phyloP scores from a whole-genome alignment of 129 eudicot species.

The Helianthus tuberosus region DNA sequence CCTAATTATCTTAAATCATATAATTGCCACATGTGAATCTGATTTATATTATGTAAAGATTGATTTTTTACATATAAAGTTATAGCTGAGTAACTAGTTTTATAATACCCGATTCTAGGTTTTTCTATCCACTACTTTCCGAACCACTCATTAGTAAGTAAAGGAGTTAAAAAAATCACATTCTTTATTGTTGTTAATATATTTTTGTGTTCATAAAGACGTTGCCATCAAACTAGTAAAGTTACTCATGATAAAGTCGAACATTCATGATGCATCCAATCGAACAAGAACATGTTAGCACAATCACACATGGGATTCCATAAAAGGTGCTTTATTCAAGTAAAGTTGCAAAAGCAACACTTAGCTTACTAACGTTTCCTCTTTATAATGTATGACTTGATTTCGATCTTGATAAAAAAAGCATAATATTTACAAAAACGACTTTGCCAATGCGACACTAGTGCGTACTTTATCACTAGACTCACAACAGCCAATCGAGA shows the following conservation, averaged over 20 bases:
- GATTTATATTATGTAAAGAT: too few species aligned
- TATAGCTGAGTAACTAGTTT: too few species aligned
- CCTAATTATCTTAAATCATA: too few species aligned
- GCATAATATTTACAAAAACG: constrained; percentile 49
- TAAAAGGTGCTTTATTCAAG: constrained; percentile 29
- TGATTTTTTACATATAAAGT: too few species aligned
- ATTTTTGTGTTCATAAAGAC: too few species aligned
- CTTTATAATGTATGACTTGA: constrained; percentile 31
- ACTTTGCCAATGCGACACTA: constrained; percentile 24
- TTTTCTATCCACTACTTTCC: too few species aligned
- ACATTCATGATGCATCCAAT: background rate
- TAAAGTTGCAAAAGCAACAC: constrained; percentile 27
- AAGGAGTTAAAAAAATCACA: too few species aligned
- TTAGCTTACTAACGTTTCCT: constrained; percentile 26
- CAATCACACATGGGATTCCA: constrained; percentile 7
- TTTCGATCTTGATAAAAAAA: constrained; percentile 30
- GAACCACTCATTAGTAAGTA: too few species aligned
- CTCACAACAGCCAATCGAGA: constrained; percentile 32
- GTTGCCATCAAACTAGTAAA: background rate
- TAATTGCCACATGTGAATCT: too few species aligned
- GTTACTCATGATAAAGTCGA: background rate
- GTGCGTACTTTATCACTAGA: constrained; percentile 18
- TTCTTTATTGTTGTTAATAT: too few species aligned
- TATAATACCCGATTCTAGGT: too few species aligned
- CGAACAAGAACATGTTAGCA: too few species aligned